These are phyloP conservation scores for Verruconis gallopava DNA, from an alignment of 2,329 filamentous ascomycete species.

Conservation along the genomic window DNA sequence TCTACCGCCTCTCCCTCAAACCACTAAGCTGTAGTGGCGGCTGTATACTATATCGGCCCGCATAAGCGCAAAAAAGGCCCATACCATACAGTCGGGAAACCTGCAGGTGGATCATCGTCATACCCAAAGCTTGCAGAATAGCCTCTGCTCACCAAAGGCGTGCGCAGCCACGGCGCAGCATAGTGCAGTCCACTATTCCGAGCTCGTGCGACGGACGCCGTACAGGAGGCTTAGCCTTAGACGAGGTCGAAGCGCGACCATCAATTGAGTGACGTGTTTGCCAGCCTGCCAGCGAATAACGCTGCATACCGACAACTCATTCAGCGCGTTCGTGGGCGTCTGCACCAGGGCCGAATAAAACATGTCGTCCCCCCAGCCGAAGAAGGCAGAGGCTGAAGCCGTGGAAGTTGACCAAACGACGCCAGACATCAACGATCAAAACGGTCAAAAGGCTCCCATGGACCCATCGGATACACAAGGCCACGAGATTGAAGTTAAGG, in stretches of 20 bases:
- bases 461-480: slow-evolving; percentile 70
- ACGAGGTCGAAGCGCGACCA: slow-evolving; percentile 6
- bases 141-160: too few relatives aligned
- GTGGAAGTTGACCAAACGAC: slow-evolving; percentile 56
- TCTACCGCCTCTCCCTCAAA: too few relatives aligned
- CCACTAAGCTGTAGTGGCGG: too few relatives aligned
- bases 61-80: slow-evolving; percentile 1
- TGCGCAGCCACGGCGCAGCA: too few relatives aligned
- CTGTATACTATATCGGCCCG: neutral
- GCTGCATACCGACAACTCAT: slow-evolving; percentile 26
- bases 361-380: slow-evolving; percentile 87
- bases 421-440: slow-evolving; percentile 74
- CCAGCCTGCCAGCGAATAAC: slow-evolving; percentile 6
- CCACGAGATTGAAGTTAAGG: slow-evolving; percentile 97
- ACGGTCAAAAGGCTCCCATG: slow-evolving; percentile 45
- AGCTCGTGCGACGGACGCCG: too few relatives aligned
- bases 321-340: slow-evolving; percentile 29
- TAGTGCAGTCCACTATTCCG: too few relatives aligned
- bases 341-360: slow-evolving; percentile 57
- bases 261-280: slow-evolving; percentile 9
- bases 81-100: neutral
- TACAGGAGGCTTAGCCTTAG: neutral
- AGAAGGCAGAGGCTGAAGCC: slow-evolving; percentile 80
- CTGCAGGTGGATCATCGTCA: too few relatives aligned
- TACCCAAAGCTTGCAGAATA: too few relatives aligned